A percentile compares a stretch with the other conserved stretches of the same genome.
Conservation (phyloP, 345 rosid species). For the Eucalyptus cloeziana region DNA sequence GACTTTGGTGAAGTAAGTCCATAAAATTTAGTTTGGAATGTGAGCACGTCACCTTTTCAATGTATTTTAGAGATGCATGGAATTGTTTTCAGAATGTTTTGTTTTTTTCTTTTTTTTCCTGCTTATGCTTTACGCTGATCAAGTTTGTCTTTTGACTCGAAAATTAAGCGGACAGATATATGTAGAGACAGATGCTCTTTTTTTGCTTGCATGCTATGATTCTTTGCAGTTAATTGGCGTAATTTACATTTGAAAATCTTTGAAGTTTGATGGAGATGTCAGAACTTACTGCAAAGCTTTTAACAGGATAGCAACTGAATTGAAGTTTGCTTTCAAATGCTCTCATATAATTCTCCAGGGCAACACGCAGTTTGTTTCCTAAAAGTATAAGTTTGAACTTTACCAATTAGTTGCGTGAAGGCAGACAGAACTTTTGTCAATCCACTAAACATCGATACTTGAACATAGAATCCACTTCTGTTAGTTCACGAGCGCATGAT, state of each 20-base stretch:
- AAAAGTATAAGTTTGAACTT: background rate
- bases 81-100: background rate
- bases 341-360: background rate
- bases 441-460: background rate
- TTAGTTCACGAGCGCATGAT: background rate
- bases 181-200: background rate
- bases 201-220: background rate
- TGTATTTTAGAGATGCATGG: background rate
- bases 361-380: background rate
- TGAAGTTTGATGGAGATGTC: background rate
- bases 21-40: background rate
- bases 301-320: background rate
- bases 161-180: background rate
- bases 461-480: background rate
- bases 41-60: background rate
- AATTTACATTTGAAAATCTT: background rate
- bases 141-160: background rate
- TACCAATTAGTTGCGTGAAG: background rate
- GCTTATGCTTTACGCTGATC: background rate
- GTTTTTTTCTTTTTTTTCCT: background rate
- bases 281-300: background rate
- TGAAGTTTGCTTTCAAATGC: background rate
- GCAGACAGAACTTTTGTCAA: background rate
- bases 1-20: conserved; percentile 46
- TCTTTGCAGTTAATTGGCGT: background rate